phyloP scores from a whole-genome alignment of 768 basidiomycete genomes.

The Stropharia rugosoannulata region DNA sequence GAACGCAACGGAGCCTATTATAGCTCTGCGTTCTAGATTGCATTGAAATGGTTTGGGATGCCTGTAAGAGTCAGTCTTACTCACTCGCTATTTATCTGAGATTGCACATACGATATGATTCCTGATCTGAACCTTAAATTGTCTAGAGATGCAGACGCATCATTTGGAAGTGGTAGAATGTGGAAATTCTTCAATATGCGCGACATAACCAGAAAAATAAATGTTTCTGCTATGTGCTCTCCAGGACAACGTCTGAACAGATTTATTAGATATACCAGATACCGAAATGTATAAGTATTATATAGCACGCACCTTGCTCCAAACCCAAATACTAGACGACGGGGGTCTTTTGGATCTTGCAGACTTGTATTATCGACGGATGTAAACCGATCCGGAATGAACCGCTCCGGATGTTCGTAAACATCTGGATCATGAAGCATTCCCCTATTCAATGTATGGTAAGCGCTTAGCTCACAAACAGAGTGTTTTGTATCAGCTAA shows the following conservation, averaged over 20 bases:
- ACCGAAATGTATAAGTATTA: neutral
- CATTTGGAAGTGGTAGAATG: neutral
- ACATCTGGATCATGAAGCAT: neutral
- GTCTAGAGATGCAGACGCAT: neutral
- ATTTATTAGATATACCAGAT: neutral
- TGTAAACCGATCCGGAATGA: neutral
- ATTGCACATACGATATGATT: neutral
- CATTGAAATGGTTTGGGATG: neutral
- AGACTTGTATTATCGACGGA: neutral
- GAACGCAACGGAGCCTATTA: no score
- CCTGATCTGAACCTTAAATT: neutral
- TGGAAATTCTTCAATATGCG: neutral
- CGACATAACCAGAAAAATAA: neutral
- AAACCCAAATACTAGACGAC: neutral
- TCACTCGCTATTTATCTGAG: no score
- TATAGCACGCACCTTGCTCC: neutral
- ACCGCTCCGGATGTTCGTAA: neutral
- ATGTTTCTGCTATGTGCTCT: neutral
- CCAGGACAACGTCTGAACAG: neutral
- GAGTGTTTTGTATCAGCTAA: neutral
- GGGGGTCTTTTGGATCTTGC: neutral
- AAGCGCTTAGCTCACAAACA: neutral
- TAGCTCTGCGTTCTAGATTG: neutral
- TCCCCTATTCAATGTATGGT: neutral
- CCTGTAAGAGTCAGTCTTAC: neutral